Evolutionary conservation across 495 filamentous ascomycete genomes (phyloP), one percentile per base, ranked within the genome.

Genomic region (Rostrohypoxylon terebratum): DNA sequence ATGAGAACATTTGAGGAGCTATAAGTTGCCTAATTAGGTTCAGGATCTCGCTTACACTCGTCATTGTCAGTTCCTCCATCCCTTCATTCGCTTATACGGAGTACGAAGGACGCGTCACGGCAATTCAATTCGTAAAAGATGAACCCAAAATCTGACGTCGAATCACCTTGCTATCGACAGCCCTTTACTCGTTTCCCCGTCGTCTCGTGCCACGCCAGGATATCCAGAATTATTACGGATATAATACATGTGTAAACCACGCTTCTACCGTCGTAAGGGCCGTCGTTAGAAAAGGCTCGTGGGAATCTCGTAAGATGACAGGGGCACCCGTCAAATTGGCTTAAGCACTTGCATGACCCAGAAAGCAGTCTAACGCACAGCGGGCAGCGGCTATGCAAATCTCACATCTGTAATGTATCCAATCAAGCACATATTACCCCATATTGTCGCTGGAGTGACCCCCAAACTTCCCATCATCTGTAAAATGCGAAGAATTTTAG

Each of bases 321-420:
- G 71, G 74, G 76, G 76, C 60, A 69, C 62, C 70, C 45, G 51
- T 60, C 66, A 62, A 70, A 66, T 75, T 76, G 73, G 76, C 74
- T 76, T 74, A 38, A 76, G 70, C 75, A 79, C 78, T 79, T 79
- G 78, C 77, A 79, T 77, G 69, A 66, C 69, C 76, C 62, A 77
- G 70, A 75, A 75, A 74, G 73, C 66, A 75, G 69, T 73, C 76
- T 78, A 76, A 79, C 76, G 78, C 78, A 80, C 77, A 76, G 77
- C 76, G 76, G 76, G 74, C 76, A 75, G 74, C 78, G 78, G 78
- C 77, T 80, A 80, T 80, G 78, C 77, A 79, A 72, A 77, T 78
- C 77, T 76, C 72, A 77, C 69, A 75, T 74, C 67, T 72, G 61
- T 66, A 57, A 73, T 69, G 63, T 70, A 63, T 28, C 78, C 78